Base-by-base conservation (phyloP, 192 early-diverging fungal species). In the Cladochytrium replicatum region DNA sequence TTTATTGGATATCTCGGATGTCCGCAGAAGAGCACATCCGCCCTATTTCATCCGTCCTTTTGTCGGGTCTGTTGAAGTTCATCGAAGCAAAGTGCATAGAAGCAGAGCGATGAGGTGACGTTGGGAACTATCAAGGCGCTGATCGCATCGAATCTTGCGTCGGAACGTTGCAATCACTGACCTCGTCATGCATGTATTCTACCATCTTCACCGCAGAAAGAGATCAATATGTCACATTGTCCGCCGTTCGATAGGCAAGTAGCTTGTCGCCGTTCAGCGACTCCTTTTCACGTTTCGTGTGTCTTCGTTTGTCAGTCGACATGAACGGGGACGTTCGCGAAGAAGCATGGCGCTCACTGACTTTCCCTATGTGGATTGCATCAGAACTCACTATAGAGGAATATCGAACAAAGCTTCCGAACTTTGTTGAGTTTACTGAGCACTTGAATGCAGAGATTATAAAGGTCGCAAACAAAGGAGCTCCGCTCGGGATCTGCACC, bases 1-100 rank as follows among this genome's bases (percentile, higher is more conserved):
- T 93, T 38, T 88, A 91, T 42, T 97, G 93, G 93, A 69, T 85
- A 21, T 80, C 86, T 7, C 61, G 84, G 25, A 89, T 87, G 79
- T 81, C 81, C 11, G 66, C 72, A 4, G 13, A 64, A 42, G 54
- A 68, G 2, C 62, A 60, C 43, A 60, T 93, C 15, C 58, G 54
- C 3, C 76, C 79, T 3, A 74, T 85, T 19, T 78, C 80, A 0
- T 72, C 77, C 8, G 62, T 83, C 4, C 56, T 93, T 2, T 58
- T 92, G 23, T 73, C 82, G 25, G 85, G 82, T 11, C 43, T 95
- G 17, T 57, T 82, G 23, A 78, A 86, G 42, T 75, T 75, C 45
- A 85, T 85, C 46, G 49, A 13, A 13, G 13, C 17, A 13, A n/a
- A 13, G 13, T 13, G 17, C 17, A 37, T 37, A 37, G 13, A 13